Evolutionary conservation across 148 eudicot species (phyloP).

Genomic region (Persicaria tinctoria): DNA sequence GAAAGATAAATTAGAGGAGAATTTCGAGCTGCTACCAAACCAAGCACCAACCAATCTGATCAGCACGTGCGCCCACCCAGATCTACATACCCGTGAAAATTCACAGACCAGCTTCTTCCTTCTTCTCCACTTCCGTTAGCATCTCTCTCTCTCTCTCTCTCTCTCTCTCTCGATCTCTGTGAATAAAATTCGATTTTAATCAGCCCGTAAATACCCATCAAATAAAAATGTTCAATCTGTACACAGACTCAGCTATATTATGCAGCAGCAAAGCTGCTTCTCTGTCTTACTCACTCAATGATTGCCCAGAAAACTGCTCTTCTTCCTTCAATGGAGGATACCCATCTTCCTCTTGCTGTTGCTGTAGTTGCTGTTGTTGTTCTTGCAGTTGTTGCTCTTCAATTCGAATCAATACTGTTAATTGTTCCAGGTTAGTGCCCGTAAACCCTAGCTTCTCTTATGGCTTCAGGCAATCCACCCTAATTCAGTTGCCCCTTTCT

Average conservation of each 20-base stretch:
- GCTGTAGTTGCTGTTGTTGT: slow-evolving; percentile 8
- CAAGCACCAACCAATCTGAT: too few species aligned
- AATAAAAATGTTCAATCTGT: slow-evolving; percentile 33
- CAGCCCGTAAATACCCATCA: neutral
- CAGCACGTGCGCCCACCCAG: neutral
- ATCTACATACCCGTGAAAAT: neutral
- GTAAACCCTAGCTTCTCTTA: slow-evolving; percentile 39
- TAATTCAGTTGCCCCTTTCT: slow-evolving; percentile 55
- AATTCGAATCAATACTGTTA: slow-evolving; percentile 6
- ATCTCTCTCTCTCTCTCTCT: slow-evolving; percentile 11
- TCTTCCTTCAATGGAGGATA: slow-evolving; percentile 24
- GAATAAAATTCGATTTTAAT: neutral
- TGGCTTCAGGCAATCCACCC: slow-evolving; percentile 68
- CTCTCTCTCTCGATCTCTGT: slow-evolving; percentile 5
- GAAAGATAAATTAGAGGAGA: too few species aligned
- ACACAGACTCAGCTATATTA: slow-evolving; percentile 27
- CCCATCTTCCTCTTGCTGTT: slow-evolving; percentile 16
- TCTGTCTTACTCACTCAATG: slow-evolving; percentile 30
- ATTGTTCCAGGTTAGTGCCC: slow-evolving; percentile 25
- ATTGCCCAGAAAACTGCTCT: slow-evolving; percentile 13
- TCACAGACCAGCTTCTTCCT: neutral
- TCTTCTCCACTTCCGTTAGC: slow-evolving; percentile 17
- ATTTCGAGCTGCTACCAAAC: too few species aligned
- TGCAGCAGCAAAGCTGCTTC: slow-evolving; percentile 20
- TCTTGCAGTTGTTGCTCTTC: slow-evolving; percentile 34